Evolutionary conservation across 2,329 filamentous ascomycete species (phyloP), one percentile per base, ranked within the genome.

Genomic region (Dothistroma septosporum): DNA sequence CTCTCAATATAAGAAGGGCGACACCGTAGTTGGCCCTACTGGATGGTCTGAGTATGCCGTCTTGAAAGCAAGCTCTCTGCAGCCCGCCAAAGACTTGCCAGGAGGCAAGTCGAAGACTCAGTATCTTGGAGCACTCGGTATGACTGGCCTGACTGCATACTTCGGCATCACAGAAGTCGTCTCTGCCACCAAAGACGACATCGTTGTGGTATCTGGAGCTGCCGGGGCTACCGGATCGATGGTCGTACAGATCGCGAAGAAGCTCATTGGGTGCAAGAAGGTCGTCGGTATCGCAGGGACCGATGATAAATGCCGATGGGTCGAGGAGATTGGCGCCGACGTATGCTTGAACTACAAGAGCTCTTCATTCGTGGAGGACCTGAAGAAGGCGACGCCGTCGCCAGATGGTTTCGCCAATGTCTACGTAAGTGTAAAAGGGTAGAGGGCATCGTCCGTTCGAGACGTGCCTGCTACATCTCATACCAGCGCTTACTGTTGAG

Each of bases 211-310:
- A 11, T 78, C 76, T 44, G 78, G 77, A 2, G 80, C 80, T 1
- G 80, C 80, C 1, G 80, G 80, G 2, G 79, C 79, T 7, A 80
- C 78, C 1, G 80, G 80, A 0, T 75, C 70, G 53, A 77, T 80
- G 71, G 80, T 75, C 0, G 79, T 83, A 8, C 82, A 85, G 71
- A 80, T 84, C 64, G 82, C 81, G 12, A 81, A 81, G 70, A 75
- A 80, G 33, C 24, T 53, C 44, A 41, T 37, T 32, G 57, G 52
- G 35, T 65, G 63, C 54, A 72, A 79, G 76, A 69, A 75, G 73
- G 62, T 84, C 12, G 76, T 83, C 55, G 82, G 82, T 11, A 82
- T 84, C 57, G 79, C 82, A 0, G 81, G 82, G 3, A 76, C 77
- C 0, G 78, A 80, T 52, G 77, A 78, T 52, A 84, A 84, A 71